Base-by-base conservation (phyloP, 148 eudicot species). In the Polygonum aviculare region DNA sequence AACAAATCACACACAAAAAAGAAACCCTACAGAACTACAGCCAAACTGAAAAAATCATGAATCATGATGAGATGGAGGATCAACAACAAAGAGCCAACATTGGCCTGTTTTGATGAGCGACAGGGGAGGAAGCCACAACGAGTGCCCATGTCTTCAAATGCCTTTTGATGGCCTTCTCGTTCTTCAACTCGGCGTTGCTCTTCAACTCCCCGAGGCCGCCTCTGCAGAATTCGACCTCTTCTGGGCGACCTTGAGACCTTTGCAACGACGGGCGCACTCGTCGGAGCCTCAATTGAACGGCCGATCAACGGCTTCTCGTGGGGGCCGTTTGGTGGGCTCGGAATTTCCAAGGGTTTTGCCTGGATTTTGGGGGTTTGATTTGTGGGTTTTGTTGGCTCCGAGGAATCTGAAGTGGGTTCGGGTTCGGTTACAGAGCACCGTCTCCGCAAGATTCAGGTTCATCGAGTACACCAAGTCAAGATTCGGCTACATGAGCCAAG, bases 401-500 rank as follows among this genome's bases (percentile, higher is more conserved):
- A 15, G 1, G 21, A 36, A 54, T 54, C 22, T 54, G 60, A 54
- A 54, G 2, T 15, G 59, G 59, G 21, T 65, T 36, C 44, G 18
- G 38, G 26, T 62, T 57, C 19, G 60, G 57, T 84, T 77, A 52
- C 76, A 21, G 51, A 94, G 90, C 78, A 90, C 80, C 59, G 83
- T 86, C 10, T 73, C 83, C 6, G 92, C 88, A 57, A 87, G 76
- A 33, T 82, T 79, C 26, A 81, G 72, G 10, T 81, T 85, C 96
- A 94, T 82, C 18, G 78, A 87, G 49, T 78, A 88, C 45, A 79
- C 84, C 77, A 86, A 85, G 77, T 92, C 97, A 75, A 94, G 74
- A 74, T 78, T 79, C 19, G 98, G 98, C 71, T 85, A 88, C 75
- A 88, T 80, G 40, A 80, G 69, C 40, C 84, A 80, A 55, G 35